Conservation (phyloP, 148 eudicot genomes). For the Selenicereus undatus region DNA sequence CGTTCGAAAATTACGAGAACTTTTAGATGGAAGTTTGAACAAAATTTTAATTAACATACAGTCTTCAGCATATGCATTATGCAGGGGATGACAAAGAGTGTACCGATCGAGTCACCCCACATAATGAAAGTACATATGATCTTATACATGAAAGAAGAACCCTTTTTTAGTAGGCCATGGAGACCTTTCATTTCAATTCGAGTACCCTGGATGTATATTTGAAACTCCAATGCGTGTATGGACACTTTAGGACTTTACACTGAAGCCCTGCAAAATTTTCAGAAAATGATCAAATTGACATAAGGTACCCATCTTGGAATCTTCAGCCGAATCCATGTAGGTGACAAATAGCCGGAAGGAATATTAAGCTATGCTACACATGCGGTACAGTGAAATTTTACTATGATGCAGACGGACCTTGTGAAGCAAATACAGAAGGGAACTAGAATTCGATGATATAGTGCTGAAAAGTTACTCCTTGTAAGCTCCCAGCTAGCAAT, state of each 20-base stretch:
- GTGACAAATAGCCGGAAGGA: too few species aligned
- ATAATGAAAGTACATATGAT: not conserved
- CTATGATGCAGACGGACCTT: not conserved
- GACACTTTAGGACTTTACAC: not conserved
- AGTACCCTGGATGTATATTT: not conserved
- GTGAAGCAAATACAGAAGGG: not conserved
- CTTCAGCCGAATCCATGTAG: too few species aligned
- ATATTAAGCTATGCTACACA: not conserved
- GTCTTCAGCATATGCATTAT: too few species aligned
- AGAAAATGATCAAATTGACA: too few species aligned
- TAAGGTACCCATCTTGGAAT: too few species aligned
- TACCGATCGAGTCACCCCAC: too few species aligned
- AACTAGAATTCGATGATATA: not conserved
- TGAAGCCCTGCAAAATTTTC: not conserved
- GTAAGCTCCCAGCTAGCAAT: not conserved
- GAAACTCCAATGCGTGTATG: not conserved
- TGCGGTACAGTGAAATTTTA: not conserved
- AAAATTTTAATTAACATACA: too few species aligned
- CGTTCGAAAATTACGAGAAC: too few species aligned
- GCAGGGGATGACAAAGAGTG: too few species aligned
- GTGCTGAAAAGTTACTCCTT: not conserved
- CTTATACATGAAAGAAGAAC: not conserved
- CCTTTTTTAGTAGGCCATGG: not conserved
- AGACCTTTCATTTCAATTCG: not conserved
- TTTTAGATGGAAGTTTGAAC: too few species aligned